A percentile compares a stretch with the other conserved stretches of the same genome.
Evolutionary conservation across 1,284 basidiomycete genomes (phyloP).

Genomic region (Apiotrichum gracile): DNA sequence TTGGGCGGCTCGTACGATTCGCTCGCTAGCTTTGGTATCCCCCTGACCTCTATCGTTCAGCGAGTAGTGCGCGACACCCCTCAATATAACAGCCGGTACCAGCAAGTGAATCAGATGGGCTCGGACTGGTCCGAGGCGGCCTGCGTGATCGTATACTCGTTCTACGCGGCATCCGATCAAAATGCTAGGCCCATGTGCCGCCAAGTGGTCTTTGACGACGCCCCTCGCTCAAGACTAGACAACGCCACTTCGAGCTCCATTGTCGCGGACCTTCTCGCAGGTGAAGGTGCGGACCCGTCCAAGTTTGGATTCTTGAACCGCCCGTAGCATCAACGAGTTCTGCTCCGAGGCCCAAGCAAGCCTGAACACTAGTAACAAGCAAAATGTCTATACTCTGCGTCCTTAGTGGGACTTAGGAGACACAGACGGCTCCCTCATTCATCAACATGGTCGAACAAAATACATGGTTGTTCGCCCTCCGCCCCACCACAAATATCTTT

Average conservation of each 20-base stretch:
- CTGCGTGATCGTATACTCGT: slow-evolving; percentile 13
- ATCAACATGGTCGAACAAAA: too few species aligned
- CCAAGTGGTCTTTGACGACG: slow-evolving; percentile 10
- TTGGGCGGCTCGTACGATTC: neutral
- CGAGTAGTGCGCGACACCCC: slow-evolving; percentile 14
- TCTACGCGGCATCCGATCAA: slow-evolving; percentile 6
- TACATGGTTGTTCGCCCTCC: too few species aligned
- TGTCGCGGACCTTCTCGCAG: slow-evolving; percentile 9
- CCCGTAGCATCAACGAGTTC: neutral
- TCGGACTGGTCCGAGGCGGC: slow-evolving; percentile 11
- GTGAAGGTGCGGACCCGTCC: slow-evolving; percentile 10
- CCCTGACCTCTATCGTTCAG: slow-evolving; percentile 10
- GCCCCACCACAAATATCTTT: too few species aligned
- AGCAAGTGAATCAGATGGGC: neutral
- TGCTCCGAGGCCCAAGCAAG: neutral
- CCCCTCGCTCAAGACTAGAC: neutral
- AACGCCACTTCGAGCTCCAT: slow-evolving; percentile 5
- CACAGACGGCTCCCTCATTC: too few species aligned
- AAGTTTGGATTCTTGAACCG: slow-evolving; percentile 9
- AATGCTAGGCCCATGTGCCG: slow-evolving; percentile 4
- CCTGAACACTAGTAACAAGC: too few species aligned
- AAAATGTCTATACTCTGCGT: too few species aligned
- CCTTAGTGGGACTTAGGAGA: too few species aligned
- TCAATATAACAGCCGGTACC: neutral
- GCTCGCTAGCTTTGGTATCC: slow-evolving; percentile 1